These are phyloP conservation scores for Withania somnifera DNA, from an alignment of 305 asterid species.

Conservation along the genomic window DNA sequence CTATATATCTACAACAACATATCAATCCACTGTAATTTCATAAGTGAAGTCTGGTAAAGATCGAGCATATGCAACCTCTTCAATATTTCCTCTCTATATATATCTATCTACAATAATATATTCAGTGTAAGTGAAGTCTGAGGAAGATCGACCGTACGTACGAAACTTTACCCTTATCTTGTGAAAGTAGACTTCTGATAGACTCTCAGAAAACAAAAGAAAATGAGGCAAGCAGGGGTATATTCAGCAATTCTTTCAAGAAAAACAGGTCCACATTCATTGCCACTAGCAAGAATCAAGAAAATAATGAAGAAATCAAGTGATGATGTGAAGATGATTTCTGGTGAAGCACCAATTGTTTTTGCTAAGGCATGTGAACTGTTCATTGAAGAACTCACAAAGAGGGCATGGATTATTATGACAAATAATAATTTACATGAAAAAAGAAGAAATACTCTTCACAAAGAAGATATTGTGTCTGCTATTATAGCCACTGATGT, in stretches of 20 bases:
- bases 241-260: conserved; percentile 52
- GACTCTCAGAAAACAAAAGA: background rate
- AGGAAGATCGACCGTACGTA: background rate
- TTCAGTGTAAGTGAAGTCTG: background rate
- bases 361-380: conserved; percentile 67
- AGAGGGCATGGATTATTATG: conserved; percentile 40
- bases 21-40: background rate
- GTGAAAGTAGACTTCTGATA: background rate
- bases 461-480: conserved; percentile 59
- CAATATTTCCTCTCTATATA: no score
- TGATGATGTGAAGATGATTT: conserved; percentile 72
- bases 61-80: no score
- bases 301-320: conserved; percentile 77
- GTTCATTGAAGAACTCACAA: conserved; percentile 61
- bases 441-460: conserved; percentile 49
- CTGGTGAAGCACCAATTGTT: conserved; percentile 77
- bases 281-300: conserved; percentile 79
- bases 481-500: conserved; percentile 63
- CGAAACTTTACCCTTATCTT: background rate
- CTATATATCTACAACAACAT: background rate
- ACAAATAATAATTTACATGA: conserved; percentile 28
- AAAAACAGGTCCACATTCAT: conserved; percentile 50
- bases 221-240: conserved; percentile 65
- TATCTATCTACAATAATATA: background rate
- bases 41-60: background rate